These are phyloP conservation scores for Penicillium steckii DNA, from an alignment of 495 filamentous ascomycete genomes.

Conservation along the genomic window DNA sequence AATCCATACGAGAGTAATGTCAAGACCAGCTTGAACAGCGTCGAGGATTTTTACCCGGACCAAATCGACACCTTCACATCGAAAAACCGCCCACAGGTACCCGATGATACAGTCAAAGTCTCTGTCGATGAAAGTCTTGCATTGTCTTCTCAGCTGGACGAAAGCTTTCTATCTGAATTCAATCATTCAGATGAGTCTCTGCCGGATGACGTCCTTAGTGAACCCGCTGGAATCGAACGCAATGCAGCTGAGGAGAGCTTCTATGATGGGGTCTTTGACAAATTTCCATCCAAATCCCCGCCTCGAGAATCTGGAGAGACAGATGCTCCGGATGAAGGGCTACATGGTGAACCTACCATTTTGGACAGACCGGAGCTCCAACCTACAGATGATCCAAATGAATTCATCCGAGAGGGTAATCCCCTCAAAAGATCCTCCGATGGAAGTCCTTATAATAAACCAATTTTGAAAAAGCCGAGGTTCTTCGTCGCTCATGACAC, in stretches of 20 bases:
- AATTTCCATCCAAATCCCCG: conserved; percentile 1
- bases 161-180: conserved; percentile 2
- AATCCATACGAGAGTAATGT: conserved; percentile 54
- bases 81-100: conserved; percentile 5
- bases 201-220: conserved; percentile 2
- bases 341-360: not conserved
- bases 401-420: not conserved
- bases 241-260: conserved; percentile 21
- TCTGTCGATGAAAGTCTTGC: conserved; percentile 50
- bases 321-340: not conserved
- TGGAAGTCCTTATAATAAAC: not conserved
- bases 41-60: conserved; percentile 80
- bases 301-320: conserved; percentile 8
- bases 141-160: conserved; percentile 38
- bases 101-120: conserved; percentile 23
- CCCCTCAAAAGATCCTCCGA: conserved; percentile 7
- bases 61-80: conserved; percentile 44
- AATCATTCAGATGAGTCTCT: conserved; percentile 1
- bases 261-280: conserved; percentile 28
- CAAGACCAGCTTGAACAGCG: conserved; percentile 76
- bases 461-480: conserved; percentile 31
- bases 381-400: not conserved
- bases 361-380: not conserved
- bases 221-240: not conserved
- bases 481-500: not conserved